Percentiles rank a stretch among this genome's conserved stretches.
Evolutionary conservation across 2,329 filamentous ascomycete genomes (phyloP).

Genomic region (Trichoderma endophyticum): DNA sequence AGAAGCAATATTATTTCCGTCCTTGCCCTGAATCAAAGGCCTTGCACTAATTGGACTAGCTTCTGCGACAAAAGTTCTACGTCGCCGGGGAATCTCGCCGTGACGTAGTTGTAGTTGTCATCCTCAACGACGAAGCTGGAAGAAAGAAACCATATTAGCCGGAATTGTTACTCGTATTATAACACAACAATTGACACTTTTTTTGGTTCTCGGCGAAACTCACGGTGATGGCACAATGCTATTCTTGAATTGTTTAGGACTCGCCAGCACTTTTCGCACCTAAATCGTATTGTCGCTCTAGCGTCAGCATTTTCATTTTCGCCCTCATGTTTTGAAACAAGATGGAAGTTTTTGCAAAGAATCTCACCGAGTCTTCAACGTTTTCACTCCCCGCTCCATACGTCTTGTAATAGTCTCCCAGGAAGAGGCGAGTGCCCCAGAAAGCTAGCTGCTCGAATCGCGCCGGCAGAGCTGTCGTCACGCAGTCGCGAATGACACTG

Average conservation of each 20-base stretch:
- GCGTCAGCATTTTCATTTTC: neutral
- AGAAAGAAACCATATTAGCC: neutral
- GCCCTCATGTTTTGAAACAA: neutral
- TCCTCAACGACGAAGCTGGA: slow-evolving; percentile 48
- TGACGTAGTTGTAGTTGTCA: slow-evolving; percentile 48
- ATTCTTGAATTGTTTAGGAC: slow-evolving; percentile 44
- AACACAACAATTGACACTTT: neutral
- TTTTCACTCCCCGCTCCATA: slow-evolving; percentile 50
- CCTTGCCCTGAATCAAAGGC: neutral
- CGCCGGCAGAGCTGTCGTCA: slow-evolving; percentile 48
- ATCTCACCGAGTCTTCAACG: slow-evolving; percentile 45
- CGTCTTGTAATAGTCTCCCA: slow-evolving; percentile 57
- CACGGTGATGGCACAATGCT: slow-evolving; percentile 43
- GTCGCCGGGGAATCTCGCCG: slow-evolving; percentile 45
- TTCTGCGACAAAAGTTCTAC: slow-evolving; percentile 30
- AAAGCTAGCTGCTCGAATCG: slow-evolving; percentile 49
- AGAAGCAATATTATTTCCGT: neutral
- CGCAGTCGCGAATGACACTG: slow-evolving; percentile 46
- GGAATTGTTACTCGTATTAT: neutral
- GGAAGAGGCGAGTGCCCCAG: slow-evolving; percentile 45
- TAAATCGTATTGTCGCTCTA: slow-evolving; percentile 22
- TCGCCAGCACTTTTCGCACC: slow-evolving; percentile 43
- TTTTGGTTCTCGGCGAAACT: slow-evolving; percentile 24
- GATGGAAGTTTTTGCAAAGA: neutral
- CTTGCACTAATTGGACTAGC: slow-evolving; percentile 18